Evolutionary conservation across 1,284 basidiomycete species (phyloP).

Genomic region (Sanghuangporus weigelae): DNA sequence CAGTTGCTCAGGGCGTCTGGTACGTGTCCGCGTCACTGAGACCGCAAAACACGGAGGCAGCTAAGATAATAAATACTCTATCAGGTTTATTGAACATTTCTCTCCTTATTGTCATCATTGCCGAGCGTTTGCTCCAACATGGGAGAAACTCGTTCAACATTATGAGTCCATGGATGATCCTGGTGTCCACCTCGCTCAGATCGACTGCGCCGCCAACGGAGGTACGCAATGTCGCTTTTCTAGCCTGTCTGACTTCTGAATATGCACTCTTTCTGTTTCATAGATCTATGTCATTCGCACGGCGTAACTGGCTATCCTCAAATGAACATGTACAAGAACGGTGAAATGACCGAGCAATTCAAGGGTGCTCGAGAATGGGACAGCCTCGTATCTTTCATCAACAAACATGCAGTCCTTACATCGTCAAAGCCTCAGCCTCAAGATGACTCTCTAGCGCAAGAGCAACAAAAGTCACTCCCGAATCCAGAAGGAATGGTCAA

Average conservation of each 20-base stretch:
- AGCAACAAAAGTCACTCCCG: conserved; percentile 22
- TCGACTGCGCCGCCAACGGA: conserved; percentile 81
- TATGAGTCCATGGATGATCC: conserved; percentile 50
- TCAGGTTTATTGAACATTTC: conserved; percentile 68
- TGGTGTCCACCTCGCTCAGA: conserved; percentile 73
- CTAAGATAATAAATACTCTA: not conserved
- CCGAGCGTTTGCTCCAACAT: conserved; percentile 74
- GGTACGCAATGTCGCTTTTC: conserved; percentile 44
- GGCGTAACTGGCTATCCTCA: conserved; percentile 75
- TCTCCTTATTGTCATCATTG: conserved; percentile 83
- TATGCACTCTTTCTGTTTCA: not conserved
- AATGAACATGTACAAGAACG: conserved; percentile 71
- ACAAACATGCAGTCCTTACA: conserved; percentile 24
- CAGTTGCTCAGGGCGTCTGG: conserved; percentile 65
- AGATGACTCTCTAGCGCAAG: conserved; percentile 13
- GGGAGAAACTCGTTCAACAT: conserved; percentile 65
- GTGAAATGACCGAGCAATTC: conserved; percentile 57
- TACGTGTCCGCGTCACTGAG: conserved; percentile 27
- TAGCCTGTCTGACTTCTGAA: not conserved
- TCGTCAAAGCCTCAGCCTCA: conserved; percentile 10
- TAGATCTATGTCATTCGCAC: conserved; percentile 77
- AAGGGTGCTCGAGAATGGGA: conserved; percentile 45
- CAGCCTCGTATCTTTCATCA: conserved; percentile 43
- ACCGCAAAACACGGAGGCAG: not conserved
- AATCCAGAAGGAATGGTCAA: conserved; percentile 66